Base-by-base conservation (phyloP, 1,139 yeast species). In the Debaryomyces singareniensis region DNA sequence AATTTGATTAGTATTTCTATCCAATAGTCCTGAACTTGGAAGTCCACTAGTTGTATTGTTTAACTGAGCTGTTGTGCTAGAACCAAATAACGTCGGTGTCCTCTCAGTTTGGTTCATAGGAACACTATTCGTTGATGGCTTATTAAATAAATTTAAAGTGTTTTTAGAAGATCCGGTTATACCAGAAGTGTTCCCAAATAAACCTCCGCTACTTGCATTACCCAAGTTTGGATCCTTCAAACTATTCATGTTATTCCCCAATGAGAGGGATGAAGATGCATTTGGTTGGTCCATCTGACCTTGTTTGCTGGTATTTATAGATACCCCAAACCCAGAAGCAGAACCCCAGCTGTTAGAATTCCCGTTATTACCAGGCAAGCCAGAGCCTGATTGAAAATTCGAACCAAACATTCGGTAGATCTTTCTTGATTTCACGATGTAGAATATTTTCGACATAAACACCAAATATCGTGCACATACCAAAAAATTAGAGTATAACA, bases 281-380 rank as follows among this genome's bases (percentile, higher is more conserved):
- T 10, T 23, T 10, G 13, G 7, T 7, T 13, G 13, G 7, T 7
- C 13, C 13, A 13, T 12, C 25, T 7, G 14, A 23, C 13, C 14
- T 9, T 9, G 7, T n/a, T 23, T 23, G 13, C 11, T 12, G 9
- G 25, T 12, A n/a, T 13, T 13, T 7, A 23, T 7, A 23, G 25
- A 23, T 7, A 9, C 35, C 5, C 45, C 56, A 36, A 54, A 52
- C 4, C 57, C 57, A 6, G 48, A 38, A 3, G 58, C 44, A 13
- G 53, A 39, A 21, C 45, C 47, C 58, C 57, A 50, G 30, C 39
- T 48, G 35, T 42, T 47, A 38, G 37, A 35, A 11, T 26, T 25
- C 25, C 7, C 9, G 11, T 9, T 9, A 12, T 13, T 23, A 7
- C 21, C 21, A 18, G n/a, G n/a, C 21, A 23, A n/a, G 9, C 25